Evolutionary conservation across 306 rosid genomes (phyloP), one percentile per base, ranked within the genome.

Genomic region (Cicer judaicum): DNA sequence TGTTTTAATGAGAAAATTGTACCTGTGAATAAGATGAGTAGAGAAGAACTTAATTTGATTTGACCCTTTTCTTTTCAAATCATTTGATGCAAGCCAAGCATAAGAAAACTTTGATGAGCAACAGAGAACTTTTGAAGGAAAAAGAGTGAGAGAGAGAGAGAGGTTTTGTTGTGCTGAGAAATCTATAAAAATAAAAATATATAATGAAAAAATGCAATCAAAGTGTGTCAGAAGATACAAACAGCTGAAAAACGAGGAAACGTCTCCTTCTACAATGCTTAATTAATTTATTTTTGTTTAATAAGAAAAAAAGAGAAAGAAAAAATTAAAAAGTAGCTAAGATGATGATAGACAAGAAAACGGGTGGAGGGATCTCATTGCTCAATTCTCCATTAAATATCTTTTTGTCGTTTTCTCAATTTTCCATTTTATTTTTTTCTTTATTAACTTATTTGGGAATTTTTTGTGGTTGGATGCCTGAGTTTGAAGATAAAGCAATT

Each of bases 191-290:
- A 61, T 14, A 16, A 53, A 64, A 19, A 69, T 40, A 76, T 75
- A 67, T 75, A 65, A 54, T 54, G 61, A 19, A 53, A 46, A 66
- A 84, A 70, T 75, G 87, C 73, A 65, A 85, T 78, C 78, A 75
- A 87, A 81, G 78, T 73, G 79, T 88, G 94, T 87, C 90, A 91
- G 96, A 93, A 84, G 91, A 88, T 84, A 85, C 89, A 81, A 87
- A 85, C 89, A 83, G 91, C 86, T 83, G 97, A 88, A 86, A 88
- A 86, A 89, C 94, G 93, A 91, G 93, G 98, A 93, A 91, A 91
- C 90, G 97, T 94, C 97, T 88, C 48, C 96, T 87, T 91, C 97
- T 80, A 75, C 87, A 82, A 82, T 80, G 89, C 84, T 86, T 70
- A 80, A 79, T 75, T 73, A 77, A 77, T 10, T 44, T 19, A 41